Evolutionary conservation across 2,329 filamentous ascomycete genomes (phyloP).

Genomic region (Grosmannia serpens): DNA sequence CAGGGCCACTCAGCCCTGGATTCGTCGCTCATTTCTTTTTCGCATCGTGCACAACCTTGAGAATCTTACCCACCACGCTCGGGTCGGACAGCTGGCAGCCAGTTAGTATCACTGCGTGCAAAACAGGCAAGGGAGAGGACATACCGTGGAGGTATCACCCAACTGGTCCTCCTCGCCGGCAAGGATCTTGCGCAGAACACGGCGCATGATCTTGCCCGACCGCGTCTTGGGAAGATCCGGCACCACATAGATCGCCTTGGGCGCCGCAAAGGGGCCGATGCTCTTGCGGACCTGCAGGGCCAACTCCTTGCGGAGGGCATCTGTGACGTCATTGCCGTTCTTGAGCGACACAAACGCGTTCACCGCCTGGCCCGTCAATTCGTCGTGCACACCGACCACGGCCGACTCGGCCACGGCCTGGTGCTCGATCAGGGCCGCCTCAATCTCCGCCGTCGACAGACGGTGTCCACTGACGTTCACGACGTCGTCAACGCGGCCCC

Average conservation of each 20-base stretch:
- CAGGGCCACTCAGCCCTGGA: background rate
- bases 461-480: slow-evolving; percentile 97
- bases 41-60: slow-evolving; percentile 60
- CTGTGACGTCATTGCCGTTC: slow-evolving; percentile 62
- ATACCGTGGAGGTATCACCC: slow-evolving; percentile 82
- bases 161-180: slow-evolving; percentile 95
- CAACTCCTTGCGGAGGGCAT: slow-evolving; percentile 84
- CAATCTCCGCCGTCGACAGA: slow-evolving; percentile 93
- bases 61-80: slow-evolving; percentile 79
- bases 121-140: slow-evolving; percentile 20
- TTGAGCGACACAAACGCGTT: slow-evolving; percentile 95
- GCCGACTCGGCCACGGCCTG: slow-evolving; percentile 82
- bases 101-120: slow-evolving; percentile 4
- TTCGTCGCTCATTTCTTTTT: slow-evolving; percentile 33
- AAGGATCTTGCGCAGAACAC: slow-evolving; percentile 93
- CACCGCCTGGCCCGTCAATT: slow-evolving; percentile 92
- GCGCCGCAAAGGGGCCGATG: slow-evolving; percentile 93
- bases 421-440: slow-evolving; percentile 92
- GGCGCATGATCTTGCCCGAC: slow-evolving; percentile 97
- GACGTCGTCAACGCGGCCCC: slow-evolving; percentile 94
- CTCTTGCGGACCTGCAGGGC: slow-evolving; percentile 92
- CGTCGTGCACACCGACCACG: slow-evolving; percentile 85
- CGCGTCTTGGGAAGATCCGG: slow-evolving; percentile 94
- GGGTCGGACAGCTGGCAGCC: slow-evolving; percentile 68
- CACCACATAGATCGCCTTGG: slow-evolving; percentile 84